Evolutionary conservation across 306 rosid genomes (phyloP), one percentile per base, ranked within the genome.

Genomic region (Vigna radiata): DNA sequence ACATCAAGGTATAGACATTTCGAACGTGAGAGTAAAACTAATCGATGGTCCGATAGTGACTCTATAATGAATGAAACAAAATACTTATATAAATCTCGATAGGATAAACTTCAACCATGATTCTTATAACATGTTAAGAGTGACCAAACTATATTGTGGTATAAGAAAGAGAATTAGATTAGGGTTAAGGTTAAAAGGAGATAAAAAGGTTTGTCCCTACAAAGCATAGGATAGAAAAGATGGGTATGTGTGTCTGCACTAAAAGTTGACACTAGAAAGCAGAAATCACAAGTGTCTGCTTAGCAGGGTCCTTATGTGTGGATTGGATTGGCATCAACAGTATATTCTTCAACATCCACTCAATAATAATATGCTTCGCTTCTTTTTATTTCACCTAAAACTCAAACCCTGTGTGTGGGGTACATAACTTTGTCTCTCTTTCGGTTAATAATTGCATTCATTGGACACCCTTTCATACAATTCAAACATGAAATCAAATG

Each of bases 291-390:
- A 68, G 84, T 83, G 85, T 83, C 83, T 70, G 11, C 79, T 15
- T 41, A n/a, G 65, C 49, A 74, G 81, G 81, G 70, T 71, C 78
- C 70, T 70, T 63, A 17, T 68, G 27, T 63, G 25, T 68, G 78
- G 84, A 83, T 70, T 75, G 59, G 82, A 86, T 70, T 78, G 79
- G 90, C 80, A 83, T 83, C 89, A 62, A 11, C 13, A 41, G 82
- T 68, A 80, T 86, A 80, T 80, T 73, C 83, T 72, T 71, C n/a
- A 15, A 75, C 78, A 54, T 11, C 72, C 85, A 73, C 68, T 56
- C 47, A 41, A 53, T 11, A 48, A 52, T 9, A 56, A 61, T 69
- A 49, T 65, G 39, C 67, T 19, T 49, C n/a, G 39, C 67, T 19
- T 49, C n/a, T 74, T 52, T 29, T 11, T 75, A 63, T 79, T 81